Evolutionary conservation across 2,329 filamentous ascomycete species (phyloP).

Genomic region (Aschersonia sp.): DNA sequence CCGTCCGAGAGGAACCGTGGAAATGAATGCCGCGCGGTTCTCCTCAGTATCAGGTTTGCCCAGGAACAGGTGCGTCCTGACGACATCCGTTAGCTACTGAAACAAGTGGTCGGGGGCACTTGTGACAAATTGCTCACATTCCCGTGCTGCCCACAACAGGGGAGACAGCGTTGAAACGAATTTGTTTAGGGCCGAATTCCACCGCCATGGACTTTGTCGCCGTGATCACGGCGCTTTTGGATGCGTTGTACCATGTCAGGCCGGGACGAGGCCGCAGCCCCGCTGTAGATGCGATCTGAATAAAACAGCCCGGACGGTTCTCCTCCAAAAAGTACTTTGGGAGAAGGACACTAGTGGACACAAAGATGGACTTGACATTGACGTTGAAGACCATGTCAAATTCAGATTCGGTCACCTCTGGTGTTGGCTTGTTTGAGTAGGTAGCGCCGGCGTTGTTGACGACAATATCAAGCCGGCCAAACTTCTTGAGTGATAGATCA

Average conservation of each 20-base stretch:
- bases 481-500: conserved; percentile 26
- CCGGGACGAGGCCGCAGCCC: conserved; percentile 43
- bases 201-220: conserved; percentile 47
- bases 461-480: conserved; percentile 39
- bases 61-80: conserved; percentile 33
- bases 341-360: conserved; percentile 43
- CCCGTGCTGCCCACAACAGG: conserved; percentile 54
- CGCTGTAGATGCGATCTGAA: conserved; percentile 53
- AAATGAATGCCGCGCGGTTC: conserved; percentile 39
- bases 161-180: conserved; percentile 59
- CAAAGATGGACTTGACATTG: conserved; percentile 54
- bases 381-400: conserved; percentile 54
- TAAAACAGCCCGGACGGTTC: conserved; percentile 42
- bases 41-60: conserved; percentile 49
- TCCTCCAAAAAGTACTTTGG: conserved; percentile 41
- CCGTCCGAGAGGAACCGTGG: conserved; percentile 38
- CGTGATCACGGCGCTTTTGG: conserved; percentile 50
- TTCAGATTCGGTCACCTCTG: conserved; percentile 48
- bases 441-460: conserved; percentile 47
- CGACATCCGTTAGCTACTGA: background rate
- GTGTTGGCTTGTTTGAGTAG: conserved; percentile 47
- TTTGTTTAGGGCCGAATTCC: conserved; percentile 57
- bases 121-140: conserved; percentile 22
- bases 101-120: too few relatives aligned
- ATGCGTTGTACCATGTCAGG: conserved; percentile 56